Evolutionary conservation across 768 basidiomycete genomes (phyloP).

Genomic region (Termitomyces titanicus): DNA sequence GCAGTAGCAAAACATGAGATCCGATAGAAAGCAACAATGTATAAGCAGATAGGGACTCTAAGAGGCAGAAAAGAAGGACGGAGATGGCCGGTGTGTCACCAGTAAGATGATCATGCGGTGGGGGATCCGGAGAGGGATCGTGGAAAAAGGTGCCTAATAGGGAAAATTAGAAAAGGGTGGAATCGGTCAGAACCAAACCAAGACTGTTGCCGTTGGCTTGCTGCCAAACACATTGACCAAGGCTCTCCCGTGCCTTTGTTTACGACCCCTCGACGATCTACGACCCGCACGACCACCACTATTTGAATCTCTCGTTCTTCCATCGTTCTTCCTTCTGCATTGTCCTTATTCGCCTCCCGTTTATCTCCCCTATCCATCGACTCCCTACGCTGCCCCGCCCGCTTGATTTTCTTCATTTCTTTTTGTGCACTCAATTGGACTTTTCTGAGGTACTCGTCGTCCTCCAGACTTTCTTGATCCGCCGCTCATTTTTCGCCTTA

Average conservation of each 20-base stretch:
- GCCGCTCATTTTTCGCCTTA: conserved; percentile 21
- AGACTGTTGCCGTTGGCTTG: conserved; percentile 30
- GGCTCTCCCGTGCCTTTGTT: conserved; percentile 38
- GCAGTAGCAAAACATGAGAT: too few species aligned
- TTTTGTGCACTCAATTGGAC: conserved; percentile 28
- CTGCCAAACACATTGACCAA: conserved; percentile 27
- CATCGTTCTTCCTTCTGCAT: conserved; percentile 42
- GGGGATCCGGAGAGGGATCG: conserved; percentile 10
- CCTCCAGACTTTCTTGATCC: conserved; percentile 11
- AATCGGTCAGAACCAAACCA: conserved; percentile 30
- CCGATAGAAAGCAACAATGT: too few species aligned
- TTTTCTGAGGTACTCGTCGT: conserved; percentile 25
- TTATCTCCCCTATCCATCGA: conserved; percentile 28
- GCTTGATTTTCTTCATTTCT: conserved; percentile 21
- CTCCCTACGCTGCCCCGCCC: conserved; percentile 10
- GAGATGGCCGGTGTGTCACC: background rate
- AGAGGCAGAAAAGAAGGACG: background rate
- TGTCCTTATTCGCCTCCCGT: conserved; percentile 19
- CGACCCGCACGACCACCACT: conserved; percentile 54
- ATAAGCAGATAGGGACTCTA: background rate
- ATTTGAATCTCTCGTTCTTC: conserved; percentile 35
- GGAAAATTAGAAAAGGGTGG: conserved; percentile 30
- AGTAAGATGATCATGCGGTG: conserved; percentile 1
- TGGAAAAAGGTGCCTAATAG: conserved; percentile 18
- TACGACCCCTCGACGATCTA: conserved; percentile 50